Base-by-base conservation (phyloP, 164 flowering plant genomes). In the Sextonia rubra region DNA sequence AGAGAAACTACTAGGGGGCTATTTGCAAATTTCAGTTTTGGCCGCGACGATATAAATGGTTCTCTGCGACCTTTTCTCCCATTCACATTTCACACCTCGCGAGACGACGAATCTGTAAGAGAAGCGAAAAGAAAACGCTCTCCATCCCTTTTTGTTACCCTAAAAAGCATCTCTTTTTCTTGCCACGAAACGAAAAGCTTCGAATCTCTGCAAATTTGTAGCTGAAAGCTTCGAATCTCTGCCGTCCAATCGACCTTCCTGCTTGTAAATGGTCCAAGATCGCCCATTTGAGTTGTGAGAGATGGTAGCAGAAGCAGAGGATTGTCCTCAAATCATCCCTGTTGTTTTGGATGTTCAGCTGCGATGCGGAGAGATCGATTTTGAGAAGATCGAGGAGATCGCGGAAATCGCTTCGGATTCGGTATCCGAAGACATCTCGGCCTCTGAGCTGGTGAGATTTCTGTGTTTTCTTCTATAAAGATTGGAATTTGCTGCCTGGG, bases 181-280 rank as follows among this genome's bases (percentile, higher is more conserved):
- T 12, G 2, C 12, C 1, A 12, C 49, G 7, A 5, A 15, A 4
- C 60, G 66, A 68, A 65, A 52, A 47, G 76, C 26, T 74, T 62
- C 29, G 60, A 65, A 64, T 66, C 66, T 22, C 25, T 47, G 49
- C 55, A 44, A 32, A 47, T 37, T 52, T 18, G 27, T 3, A 44
- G 44, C n/a, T 8, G 12, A 32, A 56, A 69, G n/a, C 68, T 30
- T 65, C 23, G 52, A 37, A 72, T 32, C 11, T 61, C 26, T 7
- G 63, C 30, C 23, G 20, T 49, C 64, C 26, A 71, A 64, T 64
- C 67, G 29, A 24, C 27, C 22, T 89, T 79, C 82, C 90, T 52
- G 18, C 58, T 52, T 17, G 20, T 52, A 15, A 3, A 15, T 14
- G 58, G 12, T 91, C 49, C 22, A 64, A 26, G 74, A 63, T 71